Conservation (phyloP, 805 yeast species). For the Candida schatavii region DNA sequence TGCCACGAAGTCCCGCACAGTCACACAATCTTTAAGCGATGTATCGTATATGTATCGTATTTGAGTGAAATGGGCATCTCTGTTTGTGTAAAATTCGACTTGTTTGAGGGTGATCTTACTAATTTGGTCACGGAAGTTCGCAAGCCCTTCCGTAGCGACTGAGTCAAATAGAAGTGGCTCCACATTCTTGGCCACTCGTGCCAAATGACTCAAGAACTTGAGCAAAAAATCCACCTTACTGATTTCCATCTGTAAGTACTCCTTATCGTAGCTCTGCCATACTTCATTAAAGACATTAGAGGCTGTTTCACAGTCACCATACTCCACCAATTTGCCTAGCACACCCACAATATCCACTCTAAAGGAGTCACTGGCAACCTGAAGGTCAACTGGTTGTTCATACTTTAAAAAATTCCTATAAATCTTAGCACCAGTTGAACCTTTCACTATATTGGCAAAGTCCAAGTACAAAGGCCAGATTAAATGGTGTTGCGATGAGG, state of each 20-base stretch:
- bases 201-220: background rate
- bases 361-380: conserved; percentile 4
- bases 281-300: conserved; percentile 30
- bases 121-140: conserved; percentile 56
- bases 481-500: conserved; percentile 46
- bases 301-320: conserved; percentile 18
- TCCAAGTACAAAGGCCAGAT: conserved; percentile 53
- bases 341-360: conserved; percentile 24
- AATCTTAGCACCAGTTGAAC: conserved; percentile 30
- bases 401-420: conserved; percentile 30
- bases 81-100: conserved; percentile 46
- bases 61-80: conserved; percentile 21
- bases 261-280: conserved; percentile 24
- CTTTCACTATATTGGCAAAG: conserved; percentile 47
- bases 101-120: conserved; percentile 47
- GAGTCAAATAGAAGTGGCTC: conserved; percentile 1
- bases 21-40: conserved; percentile 44
- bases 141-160: conserved; percentile 12
- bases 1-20: conserved; percentile 59
- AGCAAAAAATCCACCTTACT: background rate
- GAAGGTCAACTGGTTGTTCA: conserved; percentile 17
- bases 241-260: background rate
- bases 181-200: background rate
- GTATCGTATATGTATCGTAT: conserved; percentile 41
- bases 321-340: conserved; percentile 29